Evolutionary conservation across 176 grass and related monocot species (phyloP).

Genomic region (Secale cereale): DNA sequence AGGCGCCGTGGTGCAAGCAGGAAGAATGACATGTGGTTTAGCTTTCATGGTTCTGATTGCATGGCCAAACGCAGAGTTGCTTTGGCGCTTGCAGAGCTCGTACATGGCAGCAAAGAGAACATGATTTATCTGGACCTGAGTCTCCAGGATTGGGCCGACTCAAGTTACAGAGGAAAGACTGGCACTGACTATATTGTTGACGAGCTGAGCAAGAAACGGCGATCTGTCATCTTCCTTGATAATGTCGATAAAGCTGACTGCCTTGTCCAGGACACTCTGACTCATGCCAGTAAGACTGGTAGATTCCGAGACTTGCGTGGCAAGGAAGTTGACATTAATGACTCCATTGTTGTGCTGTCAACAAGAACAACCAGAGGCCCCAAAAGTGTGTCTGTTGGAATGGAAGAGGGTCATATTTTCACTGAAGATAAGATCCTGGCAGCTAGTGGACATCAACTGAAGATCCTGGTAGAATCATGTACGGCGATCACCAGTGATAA

Average conservation of each 20-base stretch:
- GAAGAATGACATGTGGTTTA: slow-evolving; percentile 83
- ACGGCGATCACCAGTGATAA: not conserved
- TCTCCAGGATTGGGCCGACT: slow-evolving; percentile 35
- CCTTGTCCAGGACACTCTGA: slow-evolving; percentile 55
- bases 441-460: slow-evolving; percentile 53
- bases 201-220: slow-evolving; percentile 65
- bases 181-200: slow-evolving; percentile 63
- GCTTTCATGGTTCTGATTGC: slow-evolving; percentile 72
- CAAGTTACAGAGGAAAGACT: slow-evolving; percentile 61
- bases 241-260: slow-evolving; percentile 73
- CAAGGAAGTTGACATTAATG: slow-evolving; percentile 51
- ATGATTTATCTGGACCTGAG: slow-evolving; percentile 70
- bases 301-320: slow-evolving; percentile 50
- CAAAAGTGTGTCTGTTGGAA: slow-evolving; percentile 19
- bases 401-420: slow-evolving; percentile 46
- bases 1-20: slow-evolving; percentile 40
- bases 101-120: slow-evolving; percentile 64
- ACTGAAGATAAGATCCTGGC: slow-evolving; percentile 59
- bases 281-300: slow-evolving; percentile 52
- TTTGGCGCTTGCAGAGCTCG: slow-evolving; percentile 70
- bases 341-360: slow-evolving; percentile 65
- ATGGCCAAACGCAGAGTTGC: slow-evolving; percentile 62
- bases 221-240: slow-evolving; percentile 70
- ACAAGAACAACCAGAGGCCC: slow-evolving; percentile 32
- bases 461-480: slow-evolving; percentile 41